Evolutionary conservation across 331 rosid species (phyloP).

Genomic region (Erythrophleum ivorense): DNA sequence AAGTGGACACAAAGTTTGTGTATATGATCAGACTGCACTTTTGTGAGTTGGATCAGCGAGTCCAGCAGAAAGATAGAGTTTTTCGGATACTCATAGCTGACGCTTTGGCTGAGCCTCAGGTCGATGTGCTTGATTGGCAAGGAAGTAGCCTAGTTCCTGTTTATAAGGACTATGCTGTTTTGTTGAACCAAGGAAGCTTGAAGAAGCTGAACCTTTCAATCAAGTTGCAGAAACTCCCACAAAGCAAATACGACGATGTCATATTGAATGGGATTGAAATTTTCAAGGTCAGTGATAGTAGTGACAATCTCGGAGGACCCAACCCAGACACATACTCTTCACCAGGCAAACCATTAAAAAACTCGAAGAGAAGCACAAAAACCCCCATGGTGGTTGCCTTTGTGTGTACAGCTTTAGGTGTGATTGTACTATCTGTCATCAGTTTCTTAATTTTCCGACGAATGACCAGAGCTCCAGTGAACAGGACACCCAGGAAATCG

Average conservation of each 20-base stretch:
- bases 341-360: background rate
- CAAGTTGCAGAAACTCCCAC: conserved; percentile 18
- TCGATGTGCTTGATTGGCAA: background rate
- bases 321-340: conserved; percentile 23
- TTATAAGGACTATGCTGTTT: conserved; percentile 35
- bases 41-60: conserved; percentile 7
- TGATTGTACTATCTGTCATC: background rate
- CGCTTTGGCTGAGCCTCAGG: background rate
- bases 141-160: conserved; percentile 29
- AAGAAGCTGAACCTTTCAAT: conserved; percentile 40
- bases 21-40: conserved; percentile 52
- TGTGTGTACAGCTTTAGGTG: background rate
- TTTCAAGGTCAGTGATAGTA: conserved; percentile 45
- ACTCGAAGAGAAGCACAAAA: background rate
- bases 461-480: background rate
- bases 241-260: background rate
- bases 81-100: conserved; percentile 33
- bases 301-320: conserved; percentile 36
- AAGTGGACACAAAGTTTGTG: conserved; percentile 37
- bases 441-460: conserved; percentile 39
- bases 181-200: background rate
- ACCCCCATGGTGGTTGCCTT: conserved; percentile 19
- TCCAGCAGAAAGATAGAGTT: accelerated
- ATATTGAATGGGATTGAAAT: conserved; percentile 58
- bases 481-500: background rate